Conservation (phyloP, 2,329 filamentous ascomycete genomes). For the Elsinoe necatrix region DNA sequence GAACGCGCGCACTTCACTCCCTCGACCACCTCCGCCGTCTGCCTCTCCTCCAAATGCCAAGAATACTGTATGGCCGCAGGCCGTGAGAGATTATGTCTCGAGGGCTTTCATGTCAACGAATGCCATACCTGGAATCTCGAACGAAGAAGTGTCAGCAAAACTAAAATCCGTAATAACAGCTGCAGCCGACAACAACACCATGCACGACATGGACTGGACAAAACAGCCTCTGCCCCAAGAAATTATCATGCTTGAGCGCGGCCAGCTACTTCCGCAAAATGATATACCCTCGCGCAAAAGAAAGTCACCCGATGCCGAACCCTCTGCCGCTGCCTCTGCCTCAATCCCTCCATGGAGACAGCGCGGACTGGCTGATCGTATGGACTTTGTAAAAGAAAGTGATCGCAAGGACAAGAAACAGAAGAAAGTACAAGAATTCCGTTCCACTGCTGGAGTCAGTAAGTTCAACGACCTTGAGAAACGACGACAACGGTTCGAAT, state of each 20-base stretch:
- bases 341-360: slow-evolving; percentile 60
- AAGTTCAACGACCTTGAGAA: slow-evolving; percentile 88
- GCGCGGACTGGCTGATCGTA: slow-evolving; percentile 64
- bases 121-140: slow-evolving; percentile 35
- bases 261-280: slow-evolving; percentile 29
- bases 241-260: slow-evolving; percentile 65
- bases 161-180: slow-evolving; percentile 78
- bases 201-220: slow-evolving; percentile 75
- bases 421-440: slow-evolving; percentile 25
- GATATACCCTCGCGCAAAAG: slow-evolving; percentile 54
- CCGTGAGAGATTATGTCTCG: slow-evolving; percentile 82
- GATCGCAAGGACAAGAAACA: slow-evolving; percentile 37
- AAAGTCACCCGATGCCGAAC: slow-evolving; percentile 62
- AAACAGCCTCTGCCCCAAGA: slow-evolving; percentile 75
- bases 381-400: slow-evolving; percentile 54
- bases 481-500: slow-evolving; percentile 78
- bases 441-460: slow-evolving; percentile 51
- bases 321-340: slow-evolving; percentile 46
- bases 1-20: slow-evolving; percentile 35
- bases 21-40: slow-evolving; percentile 18
- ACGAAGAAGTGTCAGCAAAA: slow-evolving; percentile 68
- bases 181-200: slow-evolving; percentile 63
- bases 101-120: slow-evolving; percentile 75
- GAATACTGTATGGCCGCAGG: slow-evolving; percentile 69
- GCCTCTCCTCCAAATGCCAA: slow-evolving; percentile 25